Conservation (phyloP, 2,329 filamentous ascomycete species). For the Spiromastix sp. region DNA sequence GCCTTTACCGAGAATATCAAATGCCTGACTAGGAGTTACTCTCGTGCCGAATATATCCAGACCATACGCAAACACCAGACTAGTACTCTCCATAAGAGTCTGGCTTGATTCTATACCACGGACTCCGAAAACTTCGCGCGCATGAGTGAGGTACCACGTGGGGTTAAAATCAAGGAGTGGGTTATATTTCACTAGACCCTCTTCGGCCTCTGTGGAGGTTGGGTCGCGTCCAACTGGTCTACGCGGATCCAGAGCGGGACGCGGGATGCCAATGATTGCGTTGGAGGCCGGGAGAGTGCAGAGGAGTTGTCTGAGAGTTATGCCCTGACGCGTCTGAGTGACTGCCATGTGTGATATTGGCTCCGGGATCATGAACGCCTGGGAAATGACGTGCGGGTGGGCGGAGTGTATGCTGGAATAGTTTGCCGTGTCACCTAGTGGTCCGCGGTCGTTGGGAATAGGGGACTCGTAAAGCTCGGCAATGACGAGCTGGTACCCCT, state of each 20-base stretch:
- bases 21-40: slow-evolving; percentile 76
- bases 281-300: slow-evolving; percentile 64
- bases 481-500: slow-evolving; percentile 77
- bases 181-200: slow-evolving; percentile 67
- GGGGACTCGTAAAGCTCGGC: slow-evolving; percentile 87
- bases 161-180: slow-evolving; percentile 77
- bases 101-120: slow-evolving; percentile 62
- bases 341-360: slow-evolving; percentile 72
- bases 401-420: slow-evolving; percentile 54
- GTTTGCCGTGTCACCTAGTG: slow-evolving; percentile 58
- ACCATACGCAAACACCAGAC: slow-evolving; percentile 78
- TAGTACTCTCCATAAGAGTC: slow-evolving; percentile 82
- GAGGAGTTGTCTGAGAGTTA: slow-evolving; percentile 72
- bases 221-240: slow-evolving; percentile 79
- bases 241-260: slow-evolving; percentile 69
- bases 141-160: slow-evolving; percentile 68
- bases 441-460: slow-evolving; percentile 71
- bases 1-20: slow-evolving; percentile 85
- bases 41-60: slow-evolving; percentile 80
- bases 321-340: slow-evolving; percentile 84
- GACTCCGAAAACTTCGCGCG: slow-evolving; percentile 69
- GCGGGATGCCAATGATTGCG: slow-evolving; percentile 69
- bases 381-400: slow-evolving; percentile 65
- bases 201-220: slow-evolving; percentile 66
- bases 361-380: slow-evolving; percentile 70